Evolutionary conservation across 1,284 basidiomycete genomes (phyloP).

Genomic region (Takashimella koratensis): DNA sequence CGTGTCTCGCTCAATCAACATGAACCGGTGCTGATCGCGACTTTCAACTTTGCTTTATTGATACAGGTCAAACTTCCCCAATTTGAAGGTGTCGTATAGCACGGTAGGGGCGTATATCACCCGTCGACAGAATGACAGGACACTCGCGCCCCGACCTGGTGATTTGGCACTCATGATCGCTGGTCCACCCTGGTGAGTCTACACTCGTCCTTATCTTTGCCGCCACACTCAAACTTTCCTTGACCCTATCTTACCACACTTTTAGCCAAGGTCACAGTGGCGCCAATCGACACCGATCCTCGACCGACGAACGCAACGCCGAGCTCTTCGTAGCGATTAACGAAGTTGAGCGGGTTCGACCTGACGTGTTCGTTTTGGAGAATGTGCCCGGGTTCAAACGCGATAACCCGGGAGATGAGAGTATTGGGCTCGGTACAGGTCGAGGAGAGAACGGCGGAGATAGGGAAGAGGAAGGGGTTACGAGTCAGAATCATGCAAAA

Average conservation of each 20-base stretch:
- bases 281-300: conserved; percentile 17
- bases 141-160: background rate
- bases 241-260: background rate
- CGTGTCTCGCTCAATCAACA: too few relatives aligned
- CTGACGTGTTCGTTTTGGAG: conserved; percentile 30
- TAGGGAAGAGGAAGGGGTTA: too few relatives aligned
- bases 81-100: background rate
- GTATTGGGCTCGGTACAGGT: conserved; percentile 2
- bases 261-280: conserved; percentile 32
- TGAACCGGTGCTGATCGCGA: too few relatives aligned
- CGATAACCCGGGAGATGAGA: too few relatives aligned
- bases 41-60: too few relatives aligned
- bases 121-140: background rate
- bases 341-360: conserved; percentile 17
- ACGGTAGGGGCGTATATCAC: background rate
- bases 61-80: background rate
- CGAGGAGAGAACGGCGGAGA: background rate
- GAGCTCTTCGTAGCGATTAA: conserved; percentile 20
- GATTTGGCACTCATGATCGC: conserved; percentile 15
- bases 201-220: background rate
- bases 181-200: conserved; percentile 31
- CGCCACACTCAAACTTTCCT: background rate
- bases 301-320: conserved; percentile 20
- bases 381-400: conserved; percentile 33
- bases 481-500: conserved; percentile 19